phyloP scores from a whole-genome alignment of 176 grass and related monocot species.

The Alopecurus myosuroides region DNA sequence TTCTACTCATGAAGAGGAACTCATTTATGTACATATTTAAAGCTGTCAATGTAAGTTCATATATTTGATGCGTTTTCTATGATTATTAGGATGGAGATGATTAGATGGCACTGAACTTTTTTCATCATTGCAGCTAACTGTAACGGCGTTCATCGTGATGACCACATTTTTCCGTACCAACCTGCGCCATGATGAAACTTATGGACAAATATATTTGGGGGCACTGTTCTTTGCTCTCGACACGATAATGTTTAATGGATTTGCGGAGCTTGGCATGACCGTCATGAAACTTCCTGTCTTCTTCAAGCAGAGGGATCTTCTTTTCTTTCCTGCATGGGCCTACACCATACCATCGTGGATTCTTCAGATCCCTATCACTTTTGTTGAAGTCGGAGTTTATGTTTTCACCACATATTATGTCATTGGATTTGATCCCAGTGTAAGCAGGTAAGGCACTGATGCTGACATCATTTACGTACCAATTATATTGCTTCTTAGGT shows the following conservation, averaged over 20 bases:
- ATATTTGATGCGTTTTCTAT: not conserved
- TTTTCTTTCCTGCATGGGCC: constrained; percentile 85
- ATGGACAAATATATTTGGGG: constrained; percentile 63
- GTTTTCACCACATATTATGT: constrained; percentile 73
- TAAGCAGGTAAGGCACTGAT: constrained; percentile 47
- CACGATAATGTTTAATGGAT: constrained; percentile 82
- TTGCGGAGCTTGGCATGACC: constrained; percentile 72
- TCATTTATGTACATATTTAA: constrained; percentile 96
- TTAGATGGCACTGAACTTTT: constrained; percentile 15
- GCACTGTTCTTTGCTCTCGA: constrained; percentile 69
- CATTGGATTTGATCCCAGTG: constrained; percentile 76
- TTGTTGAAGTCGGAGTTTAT: constrained; percentile 75
- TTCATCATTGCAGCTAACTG: constrained; percentile 49
- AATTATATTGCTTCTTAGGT: constrained; percentile 5
- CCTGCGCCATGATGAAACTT: constrained; percentile 26
- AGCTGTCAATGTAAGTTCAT: constrained; percentile 53
- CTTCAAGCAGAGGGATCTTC: constrained; percentile 87
- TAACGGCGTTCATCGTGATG: constrained; percentile 66
- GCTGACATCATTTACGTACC: not conserved
- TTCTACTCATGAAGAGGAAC: constrained; percentile 92
- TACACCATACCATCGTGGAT: constrained; percentile 81
- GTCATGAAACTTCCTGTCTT: constrained; percentile 81
- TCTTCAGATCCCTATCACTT: constrained; percentile 86
- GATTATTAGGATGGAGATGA: constrained; percentile 15
- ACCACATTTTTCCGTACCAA: constrained; percentile 89